Evolutionary conservation across 805 yeast species (phyloP), one percentile per base, ranked within the genome.

Genomic region (Lipomyces orientalis): DNA sequence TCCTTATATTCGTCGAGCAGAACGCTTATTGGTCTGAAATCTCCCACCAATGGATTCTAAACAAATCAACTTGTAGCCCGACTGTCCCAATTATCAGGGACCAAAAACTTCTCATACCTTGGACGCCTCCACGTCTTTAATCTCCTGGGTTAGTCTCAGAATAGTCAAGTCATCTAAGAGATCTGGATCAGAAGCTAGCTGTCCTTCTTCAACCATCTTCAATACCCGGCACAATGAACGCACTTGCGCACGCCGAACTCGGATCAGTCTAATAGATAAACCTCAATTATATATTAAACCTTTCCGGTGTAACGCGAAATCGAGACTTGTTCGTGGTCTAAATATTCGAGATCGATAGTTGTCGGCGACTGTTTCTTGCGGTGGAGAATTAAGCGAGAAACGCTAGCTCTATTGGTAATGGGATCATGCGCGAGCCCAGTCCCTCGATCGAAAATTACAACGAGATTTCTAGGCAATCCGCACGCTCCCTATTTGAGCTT

Each of bases 151-250:
- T 29, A 71, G 60, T 52, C 73, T 63, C 12, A 70, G 39, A 6
- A 71, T 70, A 29, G 74, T 68, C 54, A 58, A 33, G 39, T 71
- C 74, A 51, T 71, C 74, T 33, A 71, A 54, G 25, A 70, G 64
- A 22, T 68, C 66, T 19, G 73, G 67, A 29, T 55, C 64, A 52
- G 22, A 16, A 8, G 49, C 22, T n/a, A 43, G 8, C 49, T 43
- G 10, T n/a, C 22, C 49, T n/a, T 43, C 49, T 5, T 43, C 22
- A 9, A 16, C 49, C 49, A 43, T 43, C n/a, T 4, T 43, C 8
- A 3, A 1, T 25, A 2, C 3, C 29, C 29, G 2, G 29, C 29
- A 25, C 29, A 25, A 25, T 25, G 29, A 25, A 43, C 19, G 22
- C n/a, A 8, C 10, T 43, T 22, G 10, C 10, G 22, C 14, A n/a